phyloP scores from a whole-genome alignment of 2,329 filamentous ascomycete genomes.

The Penicillium sp. region DNA sequence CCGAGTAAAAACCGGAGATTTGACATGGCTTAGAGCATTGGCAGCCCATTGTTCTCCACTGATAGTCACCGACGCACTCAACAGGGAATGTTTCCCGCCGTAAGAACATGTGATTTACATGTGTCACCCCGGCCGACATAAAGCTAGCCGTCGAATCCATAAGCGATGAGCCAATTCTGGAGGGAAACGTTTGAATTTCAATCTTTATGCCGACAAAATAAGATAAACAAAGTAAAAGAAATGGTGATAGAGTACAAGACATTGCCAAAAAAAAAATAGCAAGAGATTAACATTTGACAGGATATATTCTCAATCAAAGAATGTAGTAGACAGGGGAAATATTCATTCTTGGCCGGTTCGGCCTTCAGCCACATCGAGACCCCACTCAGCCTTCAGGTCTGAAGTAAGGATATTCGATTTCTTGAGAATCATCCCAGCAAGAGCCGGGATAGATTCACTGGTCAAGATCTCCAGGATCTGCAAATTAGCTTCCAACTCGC shows the following conservation, averaged over 20 bases:
- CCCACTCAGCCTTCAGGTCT: constrained; percentile 20
- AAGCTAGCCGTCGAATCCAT: not conserved
- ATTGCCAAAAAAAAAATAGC: not conserved
- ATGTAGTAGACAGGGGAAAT: not conserved
- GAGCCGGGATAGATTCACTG: constrained; percentile 19
- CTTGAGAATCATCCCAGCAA: constrained; percentile 23
- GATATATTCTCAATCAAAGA: not conserved
- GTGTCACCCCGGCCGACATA: not conserved
- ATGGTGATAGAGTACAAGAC: not conserved
- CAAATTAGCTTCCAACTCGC: constrained; percentile 23
- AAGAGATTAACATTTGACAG: not conserved
- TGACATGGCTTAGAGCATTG: not conserved
- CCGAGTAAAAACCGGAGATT: not conserved
- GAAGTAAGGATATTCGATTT: constrained; percentile 21
- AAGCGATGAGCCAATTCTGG: not conserved
- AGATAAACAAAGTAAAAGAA: not conserved
- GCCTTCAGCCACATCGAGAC: constrained; percentile 10
- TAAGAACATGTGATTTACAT: not conserved
- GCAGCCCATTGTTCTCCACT: not conserved
- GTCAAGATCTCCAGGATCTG: constrained; percentile 30
- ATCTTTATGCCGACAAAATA: not conserved
- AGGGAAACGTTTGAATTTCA: not conserved
- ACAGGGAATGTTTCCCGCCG: not conserved
- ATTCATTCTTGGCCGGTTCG: constrained; percentile 1
- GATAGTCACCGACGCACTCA: not conserved